These are phyloP conservation scores for Rostrohypoxylon terebratum DNA, from an alignment of 495 filamentous ascomycete species.

Conservation along the genomic window DNA sequence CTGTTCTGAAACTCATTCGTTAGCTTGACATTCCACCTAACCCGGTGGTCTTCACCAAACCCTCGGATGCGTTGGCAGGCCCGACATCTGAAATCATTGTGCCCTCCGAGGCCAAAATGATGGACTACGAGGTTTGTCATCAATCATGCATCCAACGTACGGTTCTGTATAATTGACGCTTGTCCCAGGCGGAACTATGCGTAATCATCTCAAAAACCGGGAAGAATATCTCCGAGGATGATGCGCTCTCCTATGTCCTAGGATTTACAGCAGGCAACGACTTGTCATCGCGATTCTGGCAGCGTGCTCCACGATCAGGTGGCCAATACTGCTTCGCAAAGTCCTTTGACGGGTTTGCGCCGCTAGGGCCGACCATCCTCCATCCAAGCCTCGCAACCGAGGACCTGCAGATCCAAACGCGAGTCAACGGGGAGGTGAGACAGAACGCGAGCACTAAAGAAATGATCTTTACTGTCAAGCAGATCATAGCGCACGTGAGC, in stretches of 20 bases:
- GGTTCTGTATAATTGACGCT: not conserved
- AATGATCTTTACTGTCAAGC: conserved; percentile 38
- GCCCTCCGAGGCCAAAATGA: conserved; percentile 8
- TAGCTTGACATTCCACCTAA: conserved; percentile 25
- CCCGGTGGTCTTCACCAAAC: conserved; percentile 26
- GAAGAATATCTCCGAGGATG: conserved; percentile 51
- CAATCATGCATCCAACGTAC: too few relatives aligned
- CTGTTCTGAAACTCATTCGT: not conserved
- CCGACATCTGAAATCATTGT: conserved; percentile 19
- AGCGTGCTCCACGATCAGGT: conserved; percentile 50
- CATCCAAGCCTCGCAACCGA: conserved; percentile 44
- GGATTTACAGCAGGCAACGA: conserved; percentile 51
- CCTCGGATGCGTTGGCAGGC: conserved; percentile 20
- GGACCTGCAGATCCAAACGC: conserved; percentile 37
- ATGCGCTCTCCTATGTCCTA: conserved; percentile 50
- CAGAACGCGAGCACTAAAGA: conserved; percentile 43
- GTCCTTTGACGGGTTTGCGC: conserved; percentile 55
- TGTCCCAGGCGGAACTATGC: conserved; percentile 18
- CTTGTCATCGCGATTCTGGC: conserved; percentile 42
- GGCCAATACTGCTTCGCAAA: conserved; percentile 54
- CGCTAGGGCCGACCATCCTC: conserved; percentile 62
- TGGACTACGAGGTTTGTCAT: conserved; percentile 23
- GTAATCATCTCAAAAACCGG: conserved; percentile 41
- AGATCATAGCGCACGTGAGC: conserved; percentile 41
- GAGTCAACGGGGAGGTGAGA: conserved; percentile 44